Evolutionary conservation across 75 land plant genomes (phyloP).

Genomic region (Larix kaempferi): DNA sequence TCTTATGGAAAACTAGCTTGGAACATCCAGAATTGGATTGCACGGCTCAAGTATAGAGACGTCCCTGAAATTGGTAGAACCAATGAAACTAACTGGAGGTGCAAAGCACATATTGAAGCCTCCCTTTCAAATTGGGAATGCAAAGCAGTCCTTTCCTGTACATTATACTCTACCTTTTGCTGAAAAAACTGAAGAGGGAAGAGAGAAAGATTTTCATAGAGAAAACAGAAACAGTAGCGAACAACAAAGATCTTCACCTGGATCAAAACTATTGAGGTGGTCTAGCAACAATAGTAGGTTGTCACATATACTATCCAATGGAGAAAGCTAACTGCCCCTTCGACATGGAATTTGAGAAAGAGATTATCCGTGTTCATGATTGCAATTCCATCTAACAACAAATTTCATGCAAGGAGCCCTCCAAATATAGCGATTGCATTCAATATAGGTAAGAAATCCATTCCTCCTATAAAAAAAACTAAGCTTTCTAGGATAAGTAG

Average conservation of each 20-base stretch:
- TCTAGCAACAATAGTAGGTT: neutral
- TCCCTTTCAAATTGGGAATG: neutral
- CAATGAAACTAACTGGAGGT: neutral
- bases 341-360: neutral
- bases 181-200: neutral
- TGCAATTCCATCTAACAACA: too few relatives aligned
- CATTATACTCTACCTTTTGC: constrained; percentile 4
- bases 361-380: too few relatives aligned
- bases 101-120: constrained; percentile 11
- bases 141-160: neutral
- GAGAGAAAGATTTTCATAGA: neutral
- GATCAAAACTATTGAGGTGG: neutral
- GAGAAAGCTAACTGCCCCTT: neutral
- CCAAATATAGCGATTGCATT: too few relatives aligned
- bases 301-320: neutral
- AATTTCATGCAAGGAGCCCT: too few relatives aligned
- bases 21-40: neutral
- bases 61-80: neutral
- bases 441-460: too few relatives aligned
- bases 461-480: too few relatives aligned
- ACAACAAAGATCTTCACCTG: neutral
- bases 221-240: neutral
- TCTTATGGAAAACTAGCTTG: neutral
- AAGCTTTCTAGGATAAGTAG: too few relatives aligned
- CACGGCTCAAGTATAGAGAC: neutral